phyloP scores from a whole-genome alignment of 805 yeast genomes.

The Hanseniaspora lindneri region DNA sequence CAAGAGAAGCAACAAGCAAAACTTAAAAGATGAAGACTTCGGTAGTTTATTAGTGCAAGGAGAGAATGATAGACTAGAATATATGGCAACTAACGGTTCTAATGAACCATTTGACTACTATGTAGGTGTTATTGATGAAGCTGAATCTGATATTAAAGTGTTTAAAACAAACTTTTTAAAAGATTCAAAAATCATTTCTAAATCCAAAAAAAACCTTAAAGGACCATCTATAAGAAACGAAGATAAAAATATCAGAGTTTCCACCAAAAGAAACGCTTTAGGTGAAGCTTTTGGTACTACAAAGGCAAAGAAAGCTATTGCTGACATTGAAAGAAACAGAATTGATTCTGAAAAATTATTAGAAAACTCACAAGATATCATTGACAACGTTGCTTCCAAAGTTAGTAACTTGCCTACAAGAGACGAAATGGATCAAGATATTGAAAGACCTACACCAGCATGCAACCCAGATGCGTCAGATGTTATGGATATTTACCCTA shows the following conservation, averaged over 20 bases:
- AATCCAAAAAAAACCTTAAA: slow-evolving; percentile 41
- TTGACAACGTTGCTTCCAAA: slow-evolving; percentile 60
- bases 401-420: slow-evolving; percentile 66
- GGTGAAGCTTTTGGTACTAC: slow-evolving; percentile 97
- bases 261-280: slow-evolving; percentile 62
- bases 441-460: slow-evolving; percentile 75
- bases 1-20: slow-evolving; percentile 26
- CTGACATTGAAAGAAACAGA: slow-evolving; percentile 66
- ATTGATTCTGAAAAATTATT: slow-evolving; percentile 75
- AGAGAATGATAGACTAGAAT: slow-evolving; percentile 59
- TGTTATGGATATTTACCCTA: slow-evolving; percentile 72
- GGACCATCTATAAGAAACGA: slow-evolving; percentile 55
- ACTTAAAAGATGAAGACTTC: slow-evolving; percentile 22
- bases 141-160: slow-evolving; percentile 50
- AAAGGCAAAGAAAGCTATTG: slow-evolving; percentile 83
- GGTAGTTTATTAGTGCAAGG: slow-evolving; percentile 58
- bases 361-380: slow-evolving; percentile 64
- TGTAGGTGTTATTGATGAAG: slow-evolving; percentile 67
- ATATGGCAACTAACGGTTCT: slow-evolving; percentile 33
- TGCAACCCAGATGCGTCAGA: slow-evolving; percentile 67
- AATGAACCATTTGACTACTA: slow-evolving; percentile 40
- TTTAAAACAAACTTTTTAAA: slow-evolving; percentile 48
- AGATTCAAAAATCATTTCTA: slow-evolving; percentile 51
- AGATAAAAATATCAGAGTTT: slow-evolving; percentile 35
- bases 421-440: slow-evolving; percentile 44